These are phyloP conservation scores for Kurtzmaniella fragi DNA, from an alignment of 805 yeast species.

Conservation along the genomic window DNA sequence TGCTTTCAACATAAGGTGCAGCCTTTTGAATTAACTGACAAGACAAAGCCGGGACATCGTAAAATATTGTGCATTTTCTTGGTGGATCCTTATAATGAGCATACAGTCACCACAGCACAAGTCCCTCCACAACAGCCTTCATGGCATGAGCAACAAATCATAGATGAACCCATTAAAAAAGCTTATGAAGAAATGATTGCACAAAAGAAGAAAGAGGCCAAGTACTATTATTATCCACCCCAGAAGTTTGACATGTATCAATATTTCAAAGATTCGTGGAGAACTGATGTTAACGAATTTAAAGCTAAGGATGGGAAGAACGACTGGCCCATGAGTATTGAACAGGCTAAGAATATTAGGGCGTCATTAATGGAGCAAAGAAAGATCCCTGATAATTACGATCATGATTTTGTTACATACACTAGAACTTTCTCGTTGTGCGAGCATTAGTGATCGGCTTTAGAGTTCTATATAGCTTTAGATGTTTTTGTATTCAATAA, in stretches of 20 bases:
- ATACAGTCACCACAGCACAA: slow-evolving; percentile 20
- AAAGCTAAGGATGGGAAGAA: not conserved
- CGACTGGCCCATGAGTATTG: too few relatives aligned
- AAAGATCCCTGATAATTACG: too few relatives aligned
- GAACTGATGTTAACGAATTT: slow-evolving; percentile 3
- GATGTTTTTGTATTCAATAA: too few relatives aligned
- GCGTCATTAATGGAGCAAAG: too few relatives aligned
- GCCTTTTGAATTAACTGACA: slow-evolving; percentile 31
- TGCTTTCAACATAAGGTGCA: slow-evolving; percentile 35
- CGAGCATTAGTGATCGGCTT: too few relatives aligned
- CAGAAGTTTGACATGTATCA: not conserved
- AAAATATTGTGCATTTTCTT: slow-evolving; percentile 37
- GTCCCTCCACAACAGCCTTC: slow-evolving; percentile 36
- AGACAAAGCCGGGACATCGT: slow-evolving; percentile 30
- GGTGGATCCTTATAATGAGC: slow-evolving; percentile 29
- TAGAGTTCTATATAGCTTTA: too few relatives aligned
- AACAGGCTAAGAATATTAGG: too few relatives aligned
- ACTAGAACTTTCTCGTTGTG: too few relatives aligned
- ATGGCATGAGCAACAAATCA: slow-evolving; percentile 22
- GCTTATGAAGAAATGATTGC: not conserved
- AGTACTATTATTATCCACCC: not conserved
- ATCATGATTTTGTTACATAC: too few relatives aligned
- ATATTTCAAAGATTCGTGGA: slow-evolving; percentile 3
- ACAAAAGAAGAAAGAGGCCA: not conserved
- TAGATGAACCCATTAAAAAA: slow-evolving; percentile 7